Conservation (phyloP, 2,329 filamentous ascomycete species). For the Aspergillus viridinutans region DNA sequence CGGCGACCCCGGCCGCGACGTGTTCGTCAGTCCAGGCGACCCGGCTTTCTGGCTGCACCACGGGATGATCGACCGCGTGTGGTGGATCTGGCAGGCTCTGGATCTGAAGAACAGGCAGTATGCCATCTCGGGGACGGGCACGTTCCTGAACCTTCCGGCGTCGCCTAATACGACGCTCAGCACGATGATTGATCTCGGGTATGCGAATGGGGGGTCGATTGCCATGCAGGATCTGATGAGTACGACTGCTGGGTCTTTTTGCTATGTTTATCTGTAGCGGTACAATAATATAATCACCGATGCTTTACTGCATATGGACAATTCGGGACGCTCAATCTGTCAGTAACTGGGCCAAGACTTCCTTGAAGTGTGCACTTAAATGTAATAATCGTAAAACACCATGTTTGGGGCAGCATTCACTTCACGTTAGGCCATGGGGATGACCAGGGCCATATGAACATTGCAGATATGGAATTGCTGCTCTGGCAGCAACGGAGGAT, state of each 20-base stretch:
- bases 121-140: conserved; percentile 42
- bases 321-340: too few species aligned
- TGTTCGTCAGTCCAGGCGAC: conserved; percentile 45
- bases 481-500: too few species aligned
- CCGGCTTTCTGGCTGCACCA: conserved; percentile 49
- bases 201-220: conserved; percentile 29
- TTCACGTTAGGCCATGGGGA: too few species aligned
- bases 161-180: conserved; percentile 45
- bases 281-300: too few species aligned
- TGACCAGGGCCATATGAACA: too few species aligned
- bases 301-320: too few species aligned
- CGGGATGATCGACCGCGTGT: conserved; percentile 46
- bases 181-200: conserved; percentile 39
- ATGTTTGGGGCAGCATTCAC: too few species aligned
- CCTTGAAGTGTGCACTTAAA: too few species aligned
- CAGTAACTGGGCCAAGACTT: too few species aligned
- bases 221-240: conserved; percentile 39
- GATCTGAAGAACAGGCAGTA: conserved; percentile 34
- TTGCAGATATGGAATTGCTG: too few species aligned
- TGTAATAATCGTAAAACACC: too few species aligned
- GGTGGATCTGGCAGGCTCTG: conserved; percentile 50
- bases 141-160: conserved; percentile 42
- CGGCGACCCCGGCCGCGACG: conserved; percentile 43
- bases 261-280: conserved; percentile 31
- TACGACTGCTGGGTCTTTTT: conserved; percentile 45